phyloP scores from a whole-genome alignment of 345 rosid species.

The Lepidium sativum region DNA sequence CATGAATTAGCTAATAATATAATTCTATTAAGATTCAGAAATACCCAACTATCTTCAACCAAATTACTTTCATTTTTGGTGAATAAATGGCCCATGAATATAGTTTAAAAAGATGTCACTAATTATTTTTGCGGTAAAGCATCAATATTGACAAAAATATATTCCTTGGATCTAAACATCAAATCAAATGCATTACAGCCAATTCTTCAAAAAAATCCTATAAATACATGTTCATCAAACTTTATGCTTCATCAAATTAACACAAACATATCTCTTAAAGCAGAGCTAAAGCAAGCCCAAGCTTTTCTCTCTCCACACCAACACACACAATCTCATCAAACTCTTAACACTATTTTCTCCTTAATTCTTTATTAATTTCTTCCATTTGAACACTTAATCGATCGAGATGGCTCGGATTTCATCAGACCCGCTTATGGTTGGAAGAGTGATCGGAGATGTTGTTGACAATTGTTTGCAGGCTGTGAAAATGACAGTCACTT shows the following conservation, averaged over 20 bases:
- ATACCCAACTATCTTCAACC: too few species aligned
- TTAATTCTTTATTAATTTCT: background rate
- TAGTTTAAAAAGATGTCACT: background rate
- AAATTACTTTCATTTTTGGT: background rate
- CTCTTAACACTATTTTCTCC: background rate
- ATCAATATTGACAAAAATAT: background rate
- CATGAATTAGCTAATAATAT: background rate
- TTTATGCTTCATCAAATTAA: conserved; percentile 26
- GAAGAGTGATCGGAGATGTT: conserved; percentile 88
- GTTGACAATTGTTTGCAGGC: conserved; percentile 50
- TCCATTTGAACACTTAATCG: background rate
- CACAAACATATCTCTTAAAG: conserved; percentile 1
- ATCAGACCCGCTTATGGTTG: conserved; percentile 74
- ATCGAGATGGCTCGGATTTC: conserved; percentile 40
- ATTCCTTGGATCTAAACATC: conserved; percentile 18
- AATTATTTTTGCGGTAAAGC: background rate
- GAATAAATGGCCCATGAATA: background rate
- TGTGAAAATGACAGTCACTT: conserved; percentile 63
- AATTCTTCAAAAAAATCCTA: conserved; percentile 2
- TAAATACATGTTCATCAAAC: conserved; percentile 21
- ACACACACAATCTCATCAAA: conserved; percentile 1
- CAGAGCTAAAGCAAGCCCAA: conserved; percentile 9
- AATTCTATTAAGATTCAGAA: background rate
- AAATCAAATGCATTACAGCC: conserved; percentile 19
- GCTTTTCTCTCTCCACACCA: conserved; percentile 20